phyloP scores from a whole-genome alignment of 23 red algal genomes.

The Cyanidioschyzon merolae region DNA sequence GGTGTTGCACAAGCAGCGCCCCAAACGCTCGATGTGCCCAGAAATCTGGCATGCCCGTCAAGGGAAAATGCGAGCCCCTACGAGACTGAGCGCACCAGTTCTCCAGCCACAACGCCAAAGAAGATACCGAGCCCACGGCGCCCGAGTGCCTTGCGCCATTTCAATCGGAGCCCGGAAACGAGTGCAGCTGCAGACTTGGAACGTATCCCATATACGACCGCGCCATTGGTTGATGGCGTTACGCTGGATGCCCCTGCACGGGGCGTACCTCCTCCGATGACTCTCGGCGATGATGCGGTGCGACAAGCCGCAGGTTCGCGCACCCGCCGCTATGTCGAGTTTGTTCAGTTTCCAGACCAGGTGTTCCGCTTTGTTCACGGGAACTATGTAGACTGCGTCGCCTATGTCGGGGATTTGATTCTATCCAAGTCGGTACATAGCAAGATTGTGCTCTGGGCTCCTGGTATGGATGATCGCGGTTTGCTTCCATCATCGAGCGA shows the following conservation, averaged over 20 bases:
- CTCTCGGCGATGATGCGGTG: neutral
- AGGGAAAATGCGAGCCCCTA: no score
- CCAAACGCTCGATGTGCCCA: neutral
- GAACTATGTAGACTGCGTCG: constrained; percentile 88
- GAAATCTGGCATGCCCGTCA: neutral
- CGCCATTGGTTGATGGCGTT: neutral
- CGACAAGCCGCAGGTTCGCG: neutral
- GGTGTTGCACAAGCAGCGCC: no score
- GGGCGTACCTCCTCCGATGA: neutral
- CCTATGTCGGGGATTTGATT: constrained; percentile 69
- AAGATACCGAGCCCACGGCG: neutral
- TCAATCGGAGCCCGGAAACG: neutral
- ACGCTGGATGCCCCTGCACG: neutral
- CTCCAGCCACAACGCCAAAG: neutral
- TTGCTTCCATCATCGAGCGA: constrained; percentile 44
- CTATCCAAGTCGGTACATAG: constrained; percentile 72
- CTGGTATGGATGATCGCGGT: constrained; percentile 29
- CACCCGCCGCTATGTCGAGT: neutral
- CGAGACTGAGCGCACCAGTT: neutral
- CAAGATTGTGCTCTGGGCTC: constrained; percentile 74
- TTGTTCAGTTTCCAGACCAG: constrained; percentile 73
- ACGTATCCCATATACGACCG: neutral
- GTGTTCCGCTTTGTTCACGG: constrained; percentile 52
- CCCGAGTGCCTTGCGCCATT: neutral
- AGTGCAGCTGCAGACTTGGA: neutral